Conservation (phyloP, 192 early-diverging fungal species). For the Rhizoclosmatium sp. region DNA sequence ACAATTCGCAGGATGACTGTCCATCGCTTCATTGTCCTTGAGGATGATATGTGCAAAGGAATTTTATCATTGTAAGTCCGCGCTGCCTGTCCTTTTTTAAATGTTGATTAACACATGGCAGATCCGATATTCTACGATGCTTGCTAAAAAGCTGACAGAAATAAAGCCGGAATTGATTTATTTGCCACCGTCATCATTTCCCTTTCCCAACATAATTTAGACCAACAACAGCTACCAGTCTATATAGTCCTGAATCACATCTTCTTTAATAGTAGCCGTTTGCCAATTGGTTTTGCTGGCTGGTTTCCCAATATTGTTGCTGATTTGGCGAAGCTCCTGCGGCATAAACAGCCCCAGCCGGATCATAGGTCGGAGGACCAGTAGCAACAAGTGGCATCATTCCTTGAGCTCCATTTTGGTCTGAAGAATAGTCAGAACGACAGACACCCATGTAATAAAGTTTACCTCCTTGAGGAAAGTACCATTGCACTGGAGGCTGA, state of each 20-base stretch:
- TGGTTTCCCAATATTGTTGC: no score
- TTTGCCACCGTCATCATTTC: no score
- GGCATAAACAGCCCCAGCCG: not conserved
- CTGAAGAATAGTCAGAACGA: not conserved
- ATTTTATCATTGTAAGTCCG: constrained; percentile 38
- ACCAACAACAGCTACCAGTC: no score
- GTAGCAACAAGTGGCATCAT: not conserved
- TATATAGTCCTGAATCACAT: no score
- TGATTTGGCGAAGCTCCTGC: no score
- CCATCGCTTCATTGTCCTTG: constrained; percentile 90
- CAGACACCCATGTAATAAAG: not conserved
- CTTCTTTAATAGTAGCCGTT: no score
- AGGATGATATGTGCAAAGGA: constrained; percentile 58
- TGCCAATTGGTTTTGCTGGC: no score
- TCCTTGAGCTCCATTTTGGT: not conserved
- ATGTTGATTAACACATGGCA: not conserved
- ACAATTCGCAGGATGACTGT: constrained; percentile 87
- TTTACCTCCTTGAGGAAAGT: not conserved
- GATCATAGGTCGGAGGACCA: not conserved
- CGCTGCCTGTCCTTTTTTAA: not conserved
- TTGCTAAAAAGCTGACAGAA: constrained; percentile 8
- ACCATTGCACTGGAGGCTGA: constrained; percentile 26
- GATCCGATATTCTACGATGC: constrained; percentile 34
- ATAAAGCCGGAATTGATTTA: no score
- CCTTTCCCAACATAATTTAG: no score